These are phyloP conservation scores for Exophiala sp. DNA, from an alignment of 2,329 filamentous ascomycete genomes.

Conservation along the genomic window DNA sequence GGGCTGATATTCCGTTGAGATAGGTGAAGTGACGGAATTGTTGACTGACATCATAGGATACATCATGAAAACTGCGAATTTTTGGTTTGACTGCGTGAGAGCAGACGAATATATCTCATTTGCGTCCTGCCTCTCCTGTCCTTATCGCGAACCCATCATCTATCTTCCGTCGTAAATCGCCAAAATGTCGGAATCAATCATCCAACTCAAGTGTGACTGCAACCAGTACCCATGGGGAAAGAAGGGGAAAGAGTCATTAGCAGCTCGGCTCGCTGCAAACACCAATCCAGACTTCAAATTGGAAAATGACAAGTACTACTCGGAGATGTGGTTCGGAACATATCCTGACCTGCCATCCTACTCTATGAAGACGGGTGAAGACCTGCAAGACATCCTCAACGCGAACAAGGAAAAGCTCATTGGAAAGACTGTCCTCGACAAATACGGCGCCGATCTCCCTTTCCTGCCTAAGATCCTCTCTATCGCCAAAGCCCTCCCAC, in stretches of 20 bases:
- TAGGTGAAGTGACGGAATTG: too few species aligned
- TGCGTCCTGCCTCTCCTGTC: too few species aligned
- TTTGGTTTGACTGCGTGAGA: too few species aligned
- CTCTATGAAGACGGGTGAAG: constrained; percentile 59
- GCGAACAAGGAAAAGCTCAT: constrained; percentile 60
- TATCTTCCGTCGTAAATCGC: not conserved
- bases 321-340: constrained; percentile 74
- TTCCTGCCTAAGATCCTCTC: constrained; percentile 74
- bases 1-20: too few species aligned
- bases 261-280: constrained; percentile 62
- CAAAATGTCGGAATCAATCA: constrained; percentile 27
- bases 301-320: constrained; percentile 61
- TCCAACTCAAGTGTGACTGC: constrained; percentile 32
- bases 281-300: constrained; percentile 63
- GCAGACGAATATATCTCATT: too few species aligned
- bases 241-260: constrained; percentile 61
- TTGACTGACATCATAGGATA: too few species aligned
- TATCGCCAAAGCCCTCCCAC: constrained; percentile 69
- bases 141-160: too few species aligned
- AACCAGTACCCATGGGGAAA: constrained; percentile 68
- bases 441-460: constrained; percentile 64
- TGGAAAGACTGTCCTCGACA: constrained; percentile 58
- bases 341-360: constrained; percentile 68
- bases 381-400: constrained; percentile 63
- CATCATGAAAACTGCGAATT: too few species aligned